These are phyloP conservation scores for Suhomyces pyralidae DNA, from an alignment of 805 yeast genomes.

Conservation along the genomic window DNA sequence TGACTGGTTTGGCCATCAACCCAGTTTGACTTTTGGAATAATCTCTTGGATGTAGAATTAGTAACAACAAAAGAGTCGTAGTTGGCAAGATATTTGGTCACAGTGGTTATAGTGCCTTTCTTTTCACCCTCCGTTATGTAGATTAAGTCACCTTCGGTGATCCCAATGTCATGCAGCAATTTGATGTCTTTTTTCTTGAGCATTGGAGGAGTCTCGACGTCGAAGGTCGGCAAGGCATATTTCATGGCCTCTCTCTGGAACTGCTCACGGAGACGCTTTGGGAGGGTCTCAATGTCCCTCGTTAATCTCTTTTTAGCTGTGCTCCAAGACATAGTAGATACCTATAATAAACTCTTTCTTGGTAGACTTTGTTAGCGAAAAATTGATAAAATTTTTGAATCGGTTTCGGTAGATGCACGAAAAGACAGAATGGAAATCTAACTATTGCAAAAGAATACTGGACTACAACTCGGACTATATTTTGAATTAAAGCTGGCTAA, in stretches of 20 bases:
- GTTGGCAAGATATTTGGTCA: slow-evolving; percentile 56
- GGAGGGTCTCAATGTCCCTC: slow-evolving; percentile 32
- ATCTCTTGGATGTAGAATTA: slow-evolving; percentile 61
- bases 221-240: slow-evolving; percentile 37
- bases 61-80: slow-evolving; percentile 66
- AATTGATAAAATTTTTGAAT: not conserved
- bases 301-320: slow-evolving; percentile 34
- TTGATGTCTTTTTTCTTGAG: slow-evolving; percentile 31
- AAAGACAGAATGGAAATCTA: too few relatives aligned
- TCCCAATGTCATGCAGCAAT: slow-evolving; percentile 51
- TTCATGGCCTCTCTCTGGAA: slow-evolving; percentile 18
- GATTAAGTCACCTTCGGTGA: slow-evolving; percentile 74
- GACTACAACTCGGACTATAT: too few relatives aligned
- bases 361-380: not conserved
- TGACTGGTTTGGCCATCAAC: slow-evolving; percentile 67
- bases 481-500: not conserved
- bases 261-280: slow-evolving; percentile 29
- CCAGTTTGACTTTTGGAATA: slow-evolving; percentile 75
- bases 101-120: slow-evolving; percentile 71
- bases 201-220: slow-evolving; percentile 13
- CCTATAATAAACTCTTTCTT: not conserved
- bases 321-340: slow-evolving; percentile 29
- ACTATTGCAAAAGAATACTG: not conserved
- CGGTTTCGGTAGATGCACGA: slow-evolving; percentile 1
- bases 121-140: slow-evolving; percentile 66